Evolutionary conservation across 2,329 filamentous ascomycete genomes (phyloP).

Genomic region (Madurella mycetomatis): DNA sequence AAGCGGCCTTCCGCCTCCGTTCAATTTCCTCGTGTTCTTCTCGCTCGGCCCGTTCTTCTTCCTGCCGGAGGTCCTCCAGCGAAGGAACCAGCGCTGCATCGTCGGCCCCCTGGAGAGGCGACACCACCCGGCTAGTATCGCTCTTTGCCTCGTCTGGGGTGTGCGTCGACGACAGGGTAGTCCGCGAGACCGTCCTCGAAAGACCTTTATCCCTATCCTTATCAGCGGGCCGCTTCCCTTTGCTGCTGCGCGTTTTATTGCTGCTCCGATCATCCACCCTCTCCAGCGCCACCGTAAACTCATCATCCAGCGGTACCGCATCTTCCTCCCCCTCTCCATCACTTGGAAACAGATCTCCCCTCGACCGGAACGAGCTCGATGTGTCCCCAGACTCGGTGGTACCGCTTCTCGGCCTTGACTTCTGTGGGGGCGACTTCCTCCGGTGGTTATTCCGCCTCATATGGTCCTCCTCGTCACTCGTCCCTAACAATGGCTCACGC

Average conservation of each 20-base stretch:
- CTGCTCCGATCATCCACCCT: constrained; percentile 71
- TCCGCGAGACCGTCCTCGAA: constrained; percentile 54
- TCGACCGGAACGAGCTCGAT: constrained; percentile 77
- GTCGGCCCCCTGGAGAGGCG: constrained; percentile 9
- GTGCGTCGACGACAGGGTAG: constrained; percentile 47
- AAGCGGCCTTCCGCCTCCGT: constrained; percentile 49
- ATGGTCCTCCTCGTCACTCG: constrained; percentile 39
- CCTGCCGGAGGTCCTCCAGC: constrained; percentile 48
- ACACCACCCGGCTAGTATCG: constrained; percentile 13
- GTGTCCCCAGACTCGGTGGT: constrained; percentile 78
- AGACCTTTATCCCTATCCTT: constrained; percentile 27
- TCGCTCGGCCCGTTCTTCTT: constrained; percentile 47
- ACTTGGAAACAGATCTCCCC: constrained; percentile 87
- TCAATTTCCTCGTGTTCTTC: constrained; percentile 53
- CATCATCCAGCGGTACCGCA: constrained; percentile 86
- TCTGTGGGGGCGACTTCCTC: constrained; percentile 22
- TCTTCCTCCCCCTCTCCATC: constrained; percentile 84
- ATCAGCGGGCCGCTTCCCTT: constrained; percentile 50
- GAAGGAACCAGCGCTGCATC: constrained; percentile 35
- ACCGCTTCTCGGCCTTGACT: constrained; percentile 61
- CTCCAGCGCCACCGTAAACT: constrained; percentile 80
- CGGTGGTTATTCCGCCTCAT: constrained; percentile 38
- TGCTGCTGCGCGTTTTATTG: constrained; percentile 57
- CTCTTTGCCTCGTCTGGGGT: constrained; percentile 21
- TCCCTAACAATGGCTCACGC: constrained; percentile 62